These are phyloP conservation scores for Hypoxylon sp. DNA, from an alignment of 2,329 filamentous ascomycete species.

Conservation along the genomic window DNA sequence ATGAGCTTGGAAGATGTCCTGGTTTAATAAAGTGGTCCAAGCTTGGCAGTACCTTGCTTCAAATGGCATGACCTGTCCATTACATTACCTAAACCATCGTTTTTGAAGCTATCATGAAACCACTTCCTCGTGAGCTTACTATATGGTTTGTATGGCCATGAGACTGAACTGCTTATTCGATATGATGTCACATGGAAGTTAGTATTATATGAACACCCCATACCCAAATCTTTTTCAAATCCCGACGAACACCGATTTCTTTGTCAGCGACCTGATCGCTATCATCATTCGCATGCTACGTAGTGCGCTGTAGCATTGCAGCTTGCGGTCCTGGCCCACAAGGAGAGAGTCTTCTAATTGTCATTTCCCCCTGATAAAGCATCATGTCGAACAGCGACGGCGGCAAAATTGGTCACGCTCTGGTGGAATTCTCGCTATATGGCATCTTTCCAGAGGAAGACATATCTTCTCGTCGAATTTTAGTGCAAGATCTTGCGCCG, in stretches of 20 bases:
- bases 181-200: slow-evolving; percentile 12
- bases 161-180: slow-evolving; percentile 5
- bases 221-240: not conserved
- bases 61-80: slow-evolving; percentile 30
- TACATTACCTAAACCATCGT: slow-evolving; percentile 26
- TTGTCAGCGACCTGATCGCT: slow-evolving; percentile 5
- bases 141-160: slow-evolving; percentile 4
- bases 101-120: slow-evolving; percentile 42
- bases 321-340: not conserved
- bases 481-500: slow-evolving; percentile 56
- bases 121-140: slow-evolving; percentile 16
- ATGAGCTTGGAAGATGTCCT: not conserved
- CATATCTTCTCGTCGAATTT: slow-evolving; percentile 58
- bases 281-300: slow-evolving; percentile 13
- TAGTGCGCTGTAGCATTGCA: not conserved
- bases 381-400: slow-evolving; percentile 52
- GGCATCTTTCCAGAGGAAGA: slow-evolving; percentile 64
- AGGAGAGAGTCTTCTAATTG: not conserved
- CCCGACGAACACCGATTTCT: slow-evolving; percentile 9
- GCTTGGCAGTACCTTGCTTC: slow-evolving; percentile 23
- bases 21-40: slow-evolving; percentile 22
- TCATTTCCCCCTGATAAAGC: not conserved
- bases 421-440: slow-evolving; percentile 73
- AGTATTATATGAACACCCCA: slow-evolving; percentile 15
- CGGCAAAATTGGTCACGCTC: slow-evolving; percentile 66